phyloP scores from a whole-genome alignment of 2,329 filamentous ascomycete genomes.

The Penicillium hordei region DNA sequence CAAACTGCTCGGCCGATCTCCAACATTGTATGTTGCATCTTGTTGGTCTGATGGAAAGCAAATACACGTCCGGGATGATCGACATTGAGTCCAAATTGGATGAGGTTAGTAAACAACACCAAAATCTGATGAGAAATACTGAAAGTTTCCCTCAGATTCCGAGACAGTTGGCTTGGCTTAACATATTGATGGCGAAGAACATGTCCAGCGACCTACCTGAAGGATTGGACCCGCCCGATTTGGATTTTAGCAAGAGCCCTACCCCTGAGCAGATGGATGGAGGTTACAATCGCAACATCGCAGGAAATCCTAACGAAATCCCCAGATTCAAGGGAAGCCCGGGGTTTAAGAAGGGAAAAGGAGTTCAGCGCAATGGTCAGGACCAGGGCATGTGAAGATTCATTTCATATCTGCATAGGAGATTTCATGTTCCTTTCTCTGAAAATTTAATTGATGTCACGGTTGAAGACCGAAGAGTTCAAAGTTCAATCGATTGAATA shows the following conservation, averaged over 20 bases:
- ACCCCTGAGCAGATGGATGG: background rate
- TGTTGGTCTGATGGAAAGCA: background rate
- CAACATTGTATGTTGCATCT: constrained; percentile 1
- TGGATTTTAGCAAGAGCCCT: background rate
- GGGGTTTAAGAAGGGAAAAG: background rate
- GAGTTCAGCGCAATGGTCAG: background rate
- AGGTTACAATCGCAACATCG: background rate
- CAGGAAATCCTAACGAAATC: background rate
- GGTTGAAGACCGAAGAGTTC: background rate
- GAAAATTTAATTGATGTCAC: background rate
- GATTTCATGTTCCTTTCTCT: background rate
- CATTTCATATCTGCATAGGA: background rate
- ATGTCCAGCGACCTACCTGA: background rate
- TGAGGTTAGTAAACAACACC: background rate
- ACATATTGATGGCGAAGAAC: background rate
- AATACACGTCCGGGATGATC: background rate
- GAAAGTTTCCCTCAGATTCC: constrained; percentile 1
- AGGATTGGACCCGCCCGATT: background rate
- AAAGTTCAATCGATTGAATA: background rate
- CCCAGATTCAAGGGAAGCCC: background rate
- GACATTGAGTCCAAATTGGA: background rate
- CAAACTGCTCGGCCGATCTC: background rate
- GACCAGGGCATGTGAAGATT: background rate
- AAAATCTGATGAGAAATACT: background rate
- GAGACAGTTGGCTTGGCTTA: background rate